A percentile compares a stretch with the other conserved stretches of the same genome.
Evolutionary conservation across 2,329 filamentous ascomycete species (phyloP).

Genomic region (Ophiostoma ips): DNA sequence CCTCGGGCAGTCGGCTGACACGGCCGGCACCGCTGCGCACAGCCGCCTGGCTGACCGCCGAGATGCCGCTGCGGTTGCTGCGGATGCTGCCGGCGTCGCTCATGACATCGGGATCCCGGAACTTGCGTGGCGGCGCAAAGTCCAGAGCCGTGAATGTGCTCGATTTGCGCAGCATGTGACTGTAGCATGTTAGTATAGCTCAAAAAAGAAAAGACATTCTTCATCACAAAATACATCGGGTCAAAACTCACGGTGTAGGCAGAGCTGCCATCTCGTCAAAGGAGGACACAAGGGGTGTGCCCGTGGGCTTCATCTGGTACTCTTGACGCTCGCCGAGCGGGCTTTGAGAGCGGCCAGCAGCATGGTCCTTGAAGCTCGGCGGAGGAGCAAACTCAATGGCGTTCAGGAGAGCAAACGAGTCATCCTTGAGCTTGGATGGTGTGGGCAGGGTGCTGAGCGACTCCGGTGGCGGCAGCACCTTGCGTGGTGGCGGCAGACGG

Average conservation of each 20-base stretch:
- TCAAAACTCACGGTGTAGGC: constrained; percentile 57
- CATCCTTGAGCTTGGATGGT: constrained; percentile 71
- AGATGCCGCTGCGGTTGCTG: constrained; percentile 68
- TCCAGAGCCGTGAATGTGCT: constrained; percentile 66
- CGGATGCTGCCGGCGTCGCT: constrained; percentile 54
- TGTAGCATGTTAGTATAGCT: background rate
- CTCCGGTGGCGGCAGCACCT: constrained; percentile 53
- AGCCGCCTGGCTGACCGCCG: constrained; percentile 51
- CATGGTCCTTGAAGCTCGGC: constrained; percentile 48
- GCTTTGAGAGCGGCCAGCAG: constrained; percentile 53
- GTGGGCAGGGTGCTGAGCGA: constrained; percentile 68
- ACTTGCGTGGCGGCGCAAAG: constrained; percentile 65
- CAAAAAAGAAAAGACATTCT: background rate
- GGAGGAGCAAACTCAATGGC: constrained; percentile 82
- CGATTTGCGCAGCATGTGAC: constrained; percentile 56
- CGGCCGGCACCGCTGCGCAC: constrained; percentile 76
- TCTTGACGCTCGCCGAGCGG: constrained; percentile 51
- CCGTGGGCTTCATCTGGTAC: constrained; percentile 62
- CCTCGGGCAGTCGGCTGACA: constrained; percentile 69
- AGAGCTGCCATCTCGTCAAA: constrained; percentile 78
- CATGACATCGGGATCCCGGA: constrained; percentile 46
- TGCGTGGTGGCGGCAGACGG: constrained; percentile 28
- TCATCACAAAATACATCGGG: no score
- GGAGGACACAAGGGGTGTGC: constrained; percentile 66
- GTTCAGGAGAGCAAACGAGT: constrained; percentile 53